These are phyloP conservation scores for Globisporangium radiosum DNA, from an alignment of 352 stramenopile genomes.

Conservation along the genomic window DNA sequence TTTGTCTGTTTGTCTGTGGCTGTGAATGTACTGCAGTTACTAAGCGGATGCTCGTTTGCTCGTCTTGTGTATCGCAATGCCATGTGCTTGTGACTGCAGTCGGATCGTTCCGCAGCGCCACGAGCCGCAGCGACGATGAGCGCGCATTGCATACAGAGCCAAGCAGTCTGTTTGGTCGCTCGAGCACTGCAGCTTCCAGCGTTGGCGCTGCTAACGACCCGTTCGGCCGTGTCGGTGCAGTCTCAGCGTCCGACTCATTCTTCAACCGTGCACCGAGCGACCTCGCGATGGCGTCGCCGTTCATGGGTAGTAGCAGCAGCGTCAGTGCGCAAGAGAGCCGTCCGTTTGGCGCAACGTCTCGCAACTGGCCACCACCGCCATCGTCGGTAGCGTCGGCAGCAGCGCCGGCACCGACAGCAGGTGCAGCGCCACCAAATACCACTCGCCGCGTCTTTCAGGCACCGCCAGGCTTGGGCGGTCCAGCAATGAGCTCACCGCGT, in stretches of 20 bases:
- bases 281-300: conserved; percentile 6
- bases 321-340: neutral
- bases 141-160: conserved; percentile 1
- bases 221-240: no score
- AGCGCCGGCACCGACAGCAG: conserved; percentile 5
- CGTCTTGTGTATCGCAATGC: neutral
- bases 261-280: conserved; percentile 2
- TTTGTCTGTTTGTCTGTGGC: neutral
- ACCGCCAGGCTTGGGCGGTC: conserved; percentile 37
- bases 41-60: neutral
- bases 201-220: neutral
- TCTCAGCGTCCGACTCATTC: conserved; percentile 1
- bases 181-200: neutral
- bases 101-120: conserved; percentile 9
- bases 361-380: conserved; percentile 16
- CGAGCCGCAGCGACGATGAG: conserved; percentile 3
- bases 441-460: conserved; percentile 36
- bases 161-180: conserved; percentile 9
- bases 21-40: neutral
- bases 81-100: neutral
- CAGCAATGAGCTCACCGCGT: conserved; percentile 1
- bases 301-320: neutral
- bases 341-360: conserved; percentile 1
- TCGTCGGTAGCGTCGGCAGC: conserved; percentile 2
- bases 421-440: conserved; percentile 11